These are phyloP conservation scores for Tricladium varicosporioides DNA, from an alignment of 2,329 filamentous ascomycete genomes.

Conservation along the genomic window DNA sequence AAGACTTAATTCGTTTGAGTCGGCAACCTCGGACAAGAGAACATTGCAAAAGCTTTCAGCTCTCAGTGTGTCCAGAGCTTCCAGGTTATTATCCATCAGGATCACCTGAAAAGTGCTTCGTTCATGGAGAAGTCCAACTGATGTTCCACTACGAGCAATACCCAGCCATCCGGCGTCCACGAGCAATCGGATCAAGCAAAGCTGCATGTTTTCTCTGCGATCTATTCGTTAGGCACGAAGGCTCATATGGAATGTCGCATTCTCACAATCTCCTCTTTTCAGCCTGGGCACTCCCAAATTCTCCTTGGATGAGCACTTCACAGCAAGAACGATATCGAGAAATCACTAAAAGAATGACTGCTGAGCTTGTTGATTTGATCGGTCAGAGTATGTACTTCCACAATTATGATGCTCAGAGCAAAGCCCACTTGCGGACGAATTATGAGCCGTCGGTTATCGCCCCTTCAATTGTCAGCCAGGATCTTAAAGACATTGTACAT, in stretches of 20 bases:
- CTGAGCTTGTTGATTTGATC: too few relatives aligned
- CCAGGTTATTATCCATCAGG: neutral
- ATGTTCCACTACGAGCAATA: conserved; percentile 11
- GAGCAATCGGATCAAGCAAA: conserved; percentile 20
- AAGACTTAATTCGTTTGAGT: conserved; percentile 13
- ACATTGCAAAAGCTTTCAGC: conserved; percentile 5
- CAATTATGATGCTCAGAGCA: too few relatives aligned
- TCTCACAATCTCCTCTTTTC: conserved; percentile 10
- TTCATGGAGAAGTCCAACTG: conserved; percentile 52
- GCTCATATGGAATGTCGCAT: conserved; percentile 13
- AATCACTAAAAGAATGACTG: neutral
- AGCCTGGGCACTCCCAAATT: conserved; percentile 14
- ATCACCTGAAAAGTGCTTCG: conserved; percentile 20
- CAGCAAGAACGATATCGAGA: neutral
- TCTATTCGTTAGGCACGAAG: conserved; percentile 16
- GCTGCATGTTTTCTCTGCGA: conserved; percentile 20
- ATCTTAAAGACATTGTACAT: too few relatives aligned
- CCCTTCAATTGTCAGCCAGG: too few relatives aligned
- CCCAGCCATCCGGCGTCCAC: neutral
- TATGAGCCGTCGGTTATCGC: too few relatives aligned
- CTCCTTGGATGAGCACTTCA: neutral
- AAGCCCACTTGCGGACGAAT: too few relatives aligned
- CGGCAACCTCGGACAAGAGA: neutral
- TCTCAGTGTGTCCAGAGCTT: neutral
- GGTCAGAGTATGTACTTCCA: too few relatives aligned